Percentiles rank a stretch among this genome's conserved stretches.
Evolutionary conservation across 139 green algal genomes (phyloP).

Genomic region (Picochlorum sp.): DNA sequence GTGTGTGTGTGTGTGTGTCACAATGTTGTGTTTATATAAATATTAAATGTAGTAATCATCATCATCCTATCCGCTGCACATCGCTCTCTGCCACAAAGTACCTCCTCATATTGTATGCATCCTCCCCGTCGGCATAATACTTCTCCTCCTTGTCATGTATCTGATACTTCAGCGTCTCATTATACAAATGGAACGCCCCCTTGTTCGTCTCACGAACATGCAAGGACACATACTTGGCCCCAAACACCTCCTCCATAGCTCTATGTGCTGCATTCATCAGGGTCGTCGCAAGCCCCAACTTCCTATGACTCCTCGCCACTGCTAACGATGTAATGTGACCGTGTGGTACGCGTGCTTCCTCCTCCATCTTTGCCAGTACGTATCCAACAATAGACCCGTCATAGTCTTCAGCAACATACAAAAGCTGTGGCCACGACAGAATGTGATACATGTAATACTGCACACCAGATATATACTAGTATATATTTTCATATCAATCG

Average conservation of each 20-base stretch:
- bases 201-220: conserved; percentile 95
- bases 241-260: conserved; percentile 93
- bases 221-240: conserved; percentile 84
- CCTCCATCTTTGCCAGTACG: conserved; percentile 98
- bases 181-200: conserved; percentile 94
- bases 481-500: too few relatives aligned
- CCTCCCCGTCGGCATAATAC: conserved; percentile 97
- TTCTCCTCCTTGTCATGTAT: conserved; percentile 87
- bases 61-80: not conserved
- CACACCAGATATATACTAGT: conserved; percentile 12
- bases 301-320: conserved; percentile 88
- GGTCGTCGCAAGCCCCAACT: conserved; percentile 90
- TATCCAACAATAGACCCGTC: conserved; percentile 96
- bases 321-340: conserved; percentile 97
- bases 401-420: conserved; percentile 96
- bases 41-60: not conserved
- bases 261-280: conserved; percentile 88
- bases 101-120: conserved; percentile 96
- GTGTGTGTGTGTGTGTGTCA: too few relatives aligned
- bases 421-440: conserved; percentile 94
- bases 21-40: not conserved
- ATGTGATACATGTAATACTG: conserved; percentile 99
- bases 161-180: conserved; percentile 83
- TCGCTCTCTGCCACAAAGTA: conserved; percentile 11
- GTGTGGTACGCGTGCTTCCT: conserved; percentile 72